A percentile compares a stretch with the other conserved stretches of the same genome.
phyloP scores from a whole-genome alignment of 1,284 basidiomycete species.

The Apiotrichum siamense region DNA sequence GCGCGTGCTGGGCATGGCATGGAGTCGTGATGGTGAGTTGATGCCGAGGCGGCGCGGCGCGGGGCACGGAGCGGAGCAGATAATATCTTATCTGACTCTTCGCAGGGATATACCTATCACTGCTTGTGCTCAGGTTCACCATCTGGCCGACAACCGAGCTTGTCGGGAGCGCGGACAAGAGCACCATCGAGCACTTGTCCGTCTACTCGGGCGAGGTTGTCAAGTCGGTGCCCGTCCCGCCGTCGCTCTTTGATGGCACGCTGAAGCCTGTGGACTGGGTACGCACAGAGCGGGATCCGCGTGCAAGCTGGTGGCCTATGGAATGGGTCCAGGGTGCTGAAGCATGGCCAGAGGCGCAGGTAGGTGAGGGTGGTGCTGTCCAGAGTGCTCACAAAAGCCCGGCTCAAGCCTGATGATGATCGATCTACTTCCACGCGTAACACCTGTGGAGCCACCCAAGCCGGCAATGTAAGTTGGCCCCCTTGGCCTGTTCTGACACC shows the following conservation, averaged over 20 bases:
- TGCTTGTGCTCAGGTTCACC: conserved; percentile 18
- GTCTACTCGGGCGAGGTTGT: conserved; percentile 37
- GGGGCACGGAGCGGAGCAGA: background rate
- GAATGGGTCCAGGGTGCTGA: conserved; percentile 2
- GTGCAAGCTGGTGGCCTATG: conserved; percentile 14
- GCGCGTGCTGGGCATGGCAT: conserved; percentile 30
- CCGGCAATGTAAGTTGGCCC: conserved; percentile 25
- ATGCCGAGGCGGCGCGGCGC: no score
- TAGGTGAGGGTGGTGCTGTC: background rate
- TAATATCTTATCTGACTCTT: no score
- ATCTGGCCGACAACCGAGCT: conserved; percentile 2
- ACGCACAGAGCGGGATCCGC: background rate
- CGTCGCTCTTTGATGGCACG: conserved; percentile 4
- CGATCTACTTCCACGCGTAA: conserved; percentile 33
- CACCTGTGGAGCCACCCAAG: conserved; percentile 39
- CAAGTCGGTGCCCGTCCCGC: conserved; percentile 8
- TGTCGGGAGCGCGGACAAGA: background rate
- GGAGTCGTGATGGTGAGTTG: conserved; percentile 39
- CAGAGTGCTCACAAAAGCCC: conserved; percentile 18
- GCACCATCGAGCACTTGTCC: conserved; percentile 27
- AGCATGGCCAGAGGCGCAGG: conserved; percentile 19
- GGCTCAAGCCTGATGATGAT: conserved; percentile 34
- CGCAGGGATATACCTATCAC: conserved; percentile 31
- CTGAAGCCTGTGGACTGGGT: background rate
- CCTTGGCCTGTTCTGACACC: background rate